phyloP scores from a whole-genome alignment of 331 rosid genomes.

The Quercus lobata region DNA sequence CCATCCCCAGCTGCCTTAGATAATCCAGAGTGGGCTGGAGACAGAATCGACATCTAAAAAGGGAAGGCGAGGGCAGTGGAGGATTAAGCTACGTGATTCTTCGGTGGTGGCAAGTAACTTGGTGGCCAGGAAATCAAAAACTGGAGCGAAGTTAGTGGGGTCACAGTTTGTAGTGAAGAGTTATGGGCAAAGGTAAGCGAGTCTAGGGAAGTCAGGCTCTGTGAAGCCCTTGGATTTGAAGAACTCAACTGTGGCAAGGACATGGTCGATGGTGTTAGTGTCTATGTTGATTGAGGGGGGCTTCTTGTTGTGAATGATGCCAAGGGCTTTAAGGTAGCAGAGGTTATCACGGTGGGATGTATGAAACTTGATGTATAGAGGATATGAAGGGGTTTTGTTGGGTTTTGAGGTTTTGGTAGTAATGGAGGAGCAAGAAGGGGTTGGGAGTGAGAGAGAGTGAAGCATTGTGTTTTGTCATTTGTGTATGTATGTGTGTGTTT shows the following conservation, averaged over 20 bases:
- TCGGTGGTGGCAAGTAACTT: constrained; percentile 40
- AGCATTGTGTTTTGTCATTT: too few species aligned
- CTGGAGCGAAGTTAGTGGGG: constrained; percentile 47
- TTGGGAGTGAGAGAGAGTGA: too few species aligned
- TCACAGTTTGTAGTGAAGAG: constrained; percentile 51
- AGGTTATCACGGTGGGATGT: constrained; percentile 66
- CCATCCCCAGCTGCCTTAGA: constrained; percentile 48
- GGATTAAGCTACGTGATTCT: constrained; percentile 41
- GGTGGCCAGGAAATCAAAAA: constrained; percentile 47
- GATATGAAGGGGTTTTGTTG: too few species aligned
- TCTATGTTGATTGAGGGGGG: constrained; percentile 46
- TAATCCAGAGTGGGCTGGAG: constrained; percentile 63
- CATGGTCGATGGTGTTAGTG: constrained; percentile 45
- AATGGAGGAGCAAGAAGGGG: too few species aligned
- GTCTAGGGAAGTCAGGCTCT: constrained; percentile 56
- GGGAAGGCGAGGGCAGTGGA: constrained; percentile 68
- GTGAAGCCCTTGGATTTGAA: constrained; percentile 76
- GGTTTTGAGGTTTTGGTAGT: too few species aligned
- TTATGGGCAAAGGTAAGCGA: constrained; percentile 44
- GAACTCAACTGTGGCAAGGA: constrained; percentile 50
- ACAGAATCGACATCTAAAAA: constrained; percentile 58
- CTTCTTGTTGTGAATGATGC: constrained; percentile 41
- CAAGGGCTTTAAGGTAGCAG: constrained; percentile 62
- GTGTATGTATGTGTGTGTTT: too few species aligned
- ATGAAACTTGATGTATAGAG: constrained; percentile 55